phyloP scores from a whole-genome alignment of 805 yeast species.

The Zygotorulaspora chibaensis region DNA sequence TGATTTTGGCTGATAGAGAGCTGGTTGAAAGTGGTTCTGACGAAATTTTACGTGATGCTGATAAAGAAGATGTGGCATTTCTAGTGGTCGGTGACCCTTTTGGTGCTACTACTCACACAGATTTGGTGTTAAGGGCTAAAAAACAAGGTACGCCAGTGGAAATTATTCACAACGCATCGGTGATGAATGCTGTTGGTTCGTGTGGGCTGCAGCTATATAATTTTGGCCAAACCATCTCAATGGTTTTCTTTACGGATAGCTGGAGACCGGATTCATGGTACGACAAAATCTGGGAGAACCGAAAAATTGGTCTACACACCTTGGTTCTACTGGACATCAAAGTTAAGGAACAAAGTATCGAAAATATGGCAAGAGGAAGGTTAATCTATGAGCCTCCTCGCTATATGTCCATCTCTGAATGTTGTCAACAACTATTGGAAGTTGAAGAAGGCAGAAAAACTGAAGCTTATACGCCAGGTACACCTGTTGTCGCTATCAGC shows the following conservation, averaged over 20 bases:
- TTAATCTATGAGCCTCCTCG: conserved; percentile 94
- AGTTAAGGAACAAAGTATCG: conserved; percentile 94
- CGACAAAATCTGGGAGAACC: conserved; percentile 80
- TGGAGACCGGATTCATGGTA: conserved; percentile 98
- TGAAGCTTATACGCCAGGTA: conserved; percentile 73
- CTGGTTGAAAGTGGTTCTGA: conserved; percentile 89
- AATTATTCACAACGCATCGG: conserved; percentile 90
- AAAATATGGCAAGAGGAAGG: conserved; percentile 90
- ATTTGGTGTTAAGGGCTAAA: conserved; percentile 85
- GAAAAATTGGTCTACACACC: conserved; percentile 89
- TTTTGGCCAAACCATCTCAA: conserved; percentile 95
- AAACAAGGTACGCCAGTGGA: conserved; percentile 75
- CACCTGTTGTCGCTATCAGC: conserved; percentile 92
- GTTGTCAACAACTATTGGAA: conserved; percentile 83
- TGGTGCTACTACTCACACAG: conserved; percentile 98
- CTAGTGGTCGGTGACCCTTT: conserved; percentile 96
- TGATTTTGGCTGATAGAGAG: conserved; percentile 89
- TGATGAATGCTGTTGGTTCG: conserved; percentile 98
- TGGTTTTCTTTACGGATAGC: conserved; percentile 89
- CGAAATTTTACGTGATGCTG: conserved; percentile 70
- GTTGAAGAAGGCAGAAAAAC: conserved; percentile 75
- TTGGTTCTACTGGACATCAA: conserved; percentile 84
- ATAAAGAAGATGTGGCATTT: conserved; percentile 81
- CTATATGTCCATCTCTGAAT: conserved; percentile 88
- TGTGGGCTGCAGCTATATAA: conserved; percentile 93